phyloP scores from a whole-genome alignment of 2,329 filamentous ascomycete genomes.

The Penicillium sp. region DNA sequence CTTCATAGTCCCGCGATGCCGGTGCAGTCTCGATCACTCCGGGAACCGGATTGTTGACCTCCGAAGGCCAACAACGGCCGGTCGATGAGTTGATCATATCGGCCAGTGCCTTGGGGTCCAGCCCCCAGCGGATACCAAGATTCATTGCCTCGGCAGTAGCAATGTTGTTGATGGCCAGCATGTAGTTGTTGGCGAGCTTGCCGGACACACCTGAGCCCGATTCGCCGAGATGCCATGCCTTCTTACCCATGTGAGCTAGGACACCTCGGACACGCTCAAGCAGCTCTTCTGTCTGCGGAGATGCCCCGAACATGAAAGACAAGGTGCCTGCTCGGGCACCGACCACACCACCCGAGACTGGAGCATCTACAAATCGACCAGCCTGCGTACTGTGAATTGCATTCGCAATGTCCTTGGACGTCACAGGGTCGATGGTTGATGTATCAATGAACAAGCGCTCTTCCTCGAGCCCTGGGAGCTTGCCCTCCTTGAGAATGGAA shows the following conservation, averaged over 20 bases:
- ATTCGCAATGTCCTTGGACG: slow-evolving; percentile 71
- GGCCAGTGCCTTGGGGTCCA: slow-evolving; percentile 63
- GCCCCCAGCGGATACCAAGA: slow-evolving; percentile 58
- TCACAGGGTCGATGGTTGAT: slow-evolving; percentile 89
- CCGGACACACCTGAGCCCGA: slow-evolving; percentile 83
- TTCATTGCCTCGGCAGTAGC: slow-evolving; percentile 64
- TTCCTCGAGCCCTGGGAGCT: slow-evolving; percentile 48
- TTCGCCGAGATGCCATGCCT: slow-evolving; percentile 75
- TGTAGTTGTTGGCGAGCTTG: slow-evolving; percentile 96
- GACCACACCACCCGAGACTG: slow-evolving; percentile 94
- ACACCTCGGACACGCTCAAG: slow-evolving; percentile 63
- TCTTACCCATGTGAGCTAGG: slow-evolving; percentile 76
- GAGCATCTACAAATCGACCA: slow-evolving; percentile 83
- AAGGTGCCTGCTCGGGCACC: slow-evolving; percentile 81
- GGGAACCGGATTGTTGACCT: slow-evolving; percentile 89
- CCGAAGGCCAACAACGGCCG: slow-evolving; percentile 91
- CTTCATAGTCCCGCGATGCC: slow-evolving; percentile 67
- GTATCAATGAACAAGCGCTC: slow-evolving; percentile 86
- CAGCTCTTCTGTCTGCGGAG: slow-evolving; percentile 44
- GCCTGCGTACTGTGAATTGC: slow-evolving; percentile 61
- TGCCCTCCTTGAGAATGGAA: slow-evolving; percentile 61
- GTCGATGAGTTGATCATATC: slow-evolving; percentile 90
- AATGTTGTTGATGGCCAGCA: slow-evolving; percentile 88
- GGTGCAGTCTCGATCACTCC: slow-evolving; percentile 75
- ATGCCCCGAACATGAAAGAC: slow-evolving; percentile 90